Percentiles rank a stretch among this genome's conserved stretches.
Evolutionary conservation across 331 rosid species (phyloP).

Genomic region (Erythrophleum ivorense): DNA sequence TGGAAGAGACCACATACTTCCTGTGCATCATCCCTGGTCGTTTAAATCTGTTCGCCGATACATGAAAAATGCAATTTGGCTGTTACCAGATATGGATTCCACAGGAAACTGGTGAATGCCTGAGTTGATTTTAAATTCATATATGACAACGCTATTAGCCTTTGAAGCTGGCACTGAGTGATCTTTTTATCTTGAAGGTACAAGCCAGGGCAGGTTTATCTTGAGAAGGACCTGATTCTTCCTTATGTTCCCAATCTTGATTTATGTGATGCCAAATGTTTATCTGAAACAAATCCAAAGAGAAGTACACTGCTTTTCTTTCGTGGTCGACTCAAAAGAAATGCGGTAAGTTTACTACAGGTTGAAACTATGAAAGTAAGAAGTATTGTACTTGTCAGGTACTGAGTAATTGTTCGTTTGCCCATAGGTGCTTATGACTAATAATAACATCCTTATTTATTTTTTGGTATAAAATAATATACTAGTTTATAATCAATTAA

Average conservation of each 20-base stretch:
- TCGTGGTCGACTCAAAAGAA: constrained; percentile 96
- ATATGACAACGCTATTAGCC: not conserved
- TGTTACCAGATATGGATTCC: constrained; percentile 99
- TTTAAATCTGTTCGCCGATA: constrained; percentile 83
- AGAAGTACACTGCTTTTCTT: constrained; percentile 80
- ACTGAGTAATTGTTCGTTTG: not conserved
- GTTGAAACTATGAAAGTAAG: constrained; percentile 9
- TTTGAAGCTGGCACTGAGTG: constrained; percentile 33
- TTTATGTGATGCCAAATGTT: constrained; percentile 78
- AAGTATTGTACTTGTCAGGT: not conserved
- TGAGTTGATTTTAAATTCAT: constrained; percentile 22
- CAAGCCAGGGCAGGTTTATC: constrained; percentile 93
- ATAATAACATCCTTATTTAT: not conserved
- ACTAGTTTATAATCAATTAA: not conserved
- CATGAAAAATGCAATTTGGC: constrained; percentile 92
- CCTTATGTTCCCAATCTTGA: constrained; percentile 93
- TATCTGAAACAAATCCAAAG: constrained; percentile 59
- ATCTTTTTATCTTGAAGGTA: constrained; percentile 61
- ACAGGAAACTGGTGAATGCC: constrained; percentile 86
- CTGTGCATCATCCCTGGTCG: constrained; percentile 99
- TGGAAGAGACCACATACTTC: constrained; percentile 92
- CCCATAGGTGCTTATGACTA: not conserved
- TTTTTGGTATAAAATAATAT: not conserved
- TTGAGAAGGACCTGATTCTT: constrained; percentile 93
- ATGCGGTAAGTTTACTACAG: constrained; percentile 69